Conservation (phyloP, 2,329 filamentous ascomycete species). For the Fusarium ambrosium region DNA sequence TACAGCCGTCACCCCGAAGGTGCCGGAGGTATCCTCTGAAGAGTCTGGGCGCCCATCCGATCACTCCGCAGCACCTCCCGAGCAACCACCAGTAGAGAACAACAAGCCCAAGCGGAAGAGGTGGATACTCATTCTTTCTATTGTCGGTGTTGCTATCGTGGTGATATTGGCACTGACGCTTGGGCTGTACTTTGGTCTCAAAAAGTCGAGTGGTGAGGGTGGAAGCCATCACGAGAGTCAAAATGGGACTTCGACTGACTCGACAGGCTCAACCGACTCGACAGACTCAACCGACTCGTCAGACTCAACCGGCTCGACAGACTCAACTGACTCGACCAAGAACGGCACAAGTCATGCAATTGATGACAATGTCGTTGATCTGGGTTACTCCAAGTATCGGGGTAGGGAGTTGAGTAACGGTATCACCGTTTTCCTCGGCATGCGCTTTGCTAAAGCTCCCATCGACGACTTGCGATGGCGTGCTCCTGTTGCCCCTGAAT, state of each 20-base stretch:
- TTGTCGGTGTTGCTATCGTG: slow-evolving; percentile 10
- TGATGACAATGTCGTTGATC: slow-evolving; percentile 49
- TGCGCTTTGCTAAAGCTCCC: slow-evolving; percentile 67
- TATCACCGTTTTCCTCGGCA: slow-evolving; percentile 62
- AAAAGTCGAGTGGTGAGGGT: slow-evolving; percentile 28
- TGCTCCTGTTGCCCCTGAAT: slow-evolving; percentile 60
- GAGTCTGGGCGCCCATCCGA: slow-evolving; percentile 17
- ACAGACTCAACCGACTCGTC: not conserved
- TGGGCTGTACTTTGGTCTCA: slow-evolving; percentile 41
- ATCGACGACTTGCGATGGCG: slow-evolving; percentile 64
- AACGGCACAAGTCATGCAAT: not conserved
- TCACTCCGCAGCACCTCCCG: not conserved
- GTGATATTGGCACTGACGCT: slow-evolving; percentile 33
- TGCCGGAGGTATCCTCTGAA: slow-evolving; percentile 13
- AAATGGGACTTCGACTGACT: slow-evolving; percentile 3
- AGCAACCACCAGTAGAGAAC: not conserved
- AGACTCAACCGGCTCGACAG: too few species aligned
- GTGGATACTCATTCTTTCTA: slow-evolving; percentile 26
- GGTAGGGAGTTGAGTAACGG: slow-evolving; percentile 54
- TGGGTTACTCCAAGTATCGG: slow-evolving; percentile 61
- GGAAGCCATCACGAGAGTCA: not conserved
- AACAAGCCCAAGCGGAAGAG: slow-evolving; percentile 24
- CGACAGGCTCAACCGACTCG: not conserved
- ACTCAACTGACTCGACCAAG: slow-evolving; percentile 19
- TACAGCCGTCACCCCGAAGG: slow-evolving; percentile 13